Base-by-base conservation (phyloP, 2,329 filamentous ascomycete genomes). In the Hymenotorrendiella dingleyae region DNA sequence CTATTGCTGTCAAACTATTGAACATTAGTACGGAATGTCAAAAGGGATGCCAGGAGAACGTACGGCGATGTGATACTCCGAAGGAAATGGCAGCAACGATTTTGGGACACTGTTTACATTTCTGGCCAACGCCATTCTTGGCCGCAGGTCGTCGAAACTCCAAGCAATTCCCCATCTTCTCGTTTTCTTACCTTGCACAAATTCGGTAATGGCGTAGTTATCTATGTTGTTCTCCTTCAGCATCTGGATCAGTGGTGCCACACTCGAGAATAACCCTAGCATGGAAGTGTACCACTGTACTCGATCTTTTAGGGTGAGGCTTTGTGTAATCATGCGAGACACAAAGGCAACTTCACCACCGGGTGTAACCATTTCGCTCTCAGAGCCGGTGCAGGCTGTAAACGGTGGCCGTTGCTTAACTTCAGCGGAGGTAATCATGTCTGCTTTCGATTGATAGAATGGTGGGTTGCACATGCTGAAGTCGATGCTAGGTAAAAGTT, bases 391-490 rank as follows among this genome's bases (percentile, higher is more conserved):
- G 58, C 80, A 79, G 36, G 84, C 80, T 0, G 85, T 84, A 43
- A 77, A 77, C 0, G 90, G 84, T 0, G 80, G 80, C 0, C 73
- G 71, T 3, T 72, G 65, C 62, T 96, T 95, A 27, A 72, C 64
- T 12, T 69, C 62, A 0, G 86, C 83, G 1, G 82, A 83, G 4
- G 69, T 65, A 3, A 73, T 53, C 64, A 96, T 76, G 38, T 94
- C 88, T 4, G 72, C 64, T 3, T 74, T 67, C 0, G 86, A 89
- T n/a, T 71, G 64, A 67, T 96, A 97, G 66, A 98, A 98, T 0
- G 93, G 93, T 0, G 93, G 93, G 54, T 98, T 98, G 50, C 84
- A 91, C 80, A 97, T 94, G 45, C 78, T 80, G 61, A 97, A 96
- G 59, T 91, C 82, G 32, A 94, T 70, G 3, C 68, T 71, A 36